These are phyloP conservation scores for Cryptococcus sp. DNA, from an alignment of 1,284 basidiomycete species.

Conservation along the genomic window DNA sequence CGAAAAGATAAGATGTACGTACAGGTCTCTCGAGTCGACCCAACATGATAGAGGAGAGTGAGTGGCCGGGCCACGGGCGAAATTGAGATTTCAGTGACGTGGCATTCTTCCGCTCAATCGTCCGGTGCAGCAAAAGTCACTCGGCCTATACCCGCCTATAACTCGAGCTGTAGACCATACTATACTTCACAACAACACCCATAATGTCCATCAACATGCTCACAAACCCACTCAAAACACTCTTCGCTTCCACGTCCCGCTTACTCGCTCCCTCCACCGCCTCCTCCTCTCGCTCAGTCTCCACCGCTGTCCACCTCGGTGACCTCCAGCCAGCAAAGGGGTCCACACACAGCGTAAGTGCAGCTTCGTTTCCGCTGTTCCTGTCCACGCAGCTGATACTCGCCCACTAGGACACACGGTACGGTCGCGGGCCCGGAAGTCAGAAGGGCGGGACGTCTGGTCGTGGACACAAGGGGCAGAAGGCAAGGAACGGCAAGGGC, in stretches of 20 bases:
- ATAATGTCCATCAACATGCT: conserved; percentile 19
- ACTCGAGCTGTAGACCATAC: background rate
- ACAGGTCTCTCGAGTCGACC: no score
- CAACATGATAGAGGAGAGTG: background rate
- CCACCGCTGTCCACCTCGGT: conserved; percentile 32
- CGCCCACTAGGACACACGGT: conserved; percentile 72
- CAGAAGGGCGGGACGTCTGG: conserved; percentile 88
- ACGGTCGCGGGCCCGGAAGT: conserved; percentile 88
- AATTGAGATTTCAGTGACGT: background rate
- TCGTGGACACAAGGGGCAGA: conserved; percentile 93
- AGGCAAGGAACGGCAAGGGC: conserved; percentile 86
- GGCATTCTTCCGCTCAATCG: background rate
- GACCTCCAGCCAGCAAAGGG: conserved; percentile 40
- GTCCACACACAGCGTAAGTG: conserved; percentile 30
- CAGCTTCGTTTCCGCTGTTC: conserved; percentile 7
- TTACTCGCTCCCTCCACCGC: conserved; percentile 14
- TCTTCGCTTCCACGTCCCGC: conserved; percentile 17
- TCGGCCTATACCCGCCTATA: background rate
- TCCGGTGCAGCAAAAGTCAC: no score
- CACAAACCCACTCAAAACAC: conserved; percentile 16
- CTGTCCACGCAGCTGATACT: background rate
- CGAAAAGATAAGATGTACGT: no score
- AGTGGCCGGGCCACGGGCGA: background rate
- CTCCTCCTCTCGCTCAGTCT: conserved; percentile 22
- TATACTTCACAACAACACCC: background rate